Base-by-base conservation (phyloP, 202 grass and related monocot species). In the Cymbopogon flexuosus region DNA sequence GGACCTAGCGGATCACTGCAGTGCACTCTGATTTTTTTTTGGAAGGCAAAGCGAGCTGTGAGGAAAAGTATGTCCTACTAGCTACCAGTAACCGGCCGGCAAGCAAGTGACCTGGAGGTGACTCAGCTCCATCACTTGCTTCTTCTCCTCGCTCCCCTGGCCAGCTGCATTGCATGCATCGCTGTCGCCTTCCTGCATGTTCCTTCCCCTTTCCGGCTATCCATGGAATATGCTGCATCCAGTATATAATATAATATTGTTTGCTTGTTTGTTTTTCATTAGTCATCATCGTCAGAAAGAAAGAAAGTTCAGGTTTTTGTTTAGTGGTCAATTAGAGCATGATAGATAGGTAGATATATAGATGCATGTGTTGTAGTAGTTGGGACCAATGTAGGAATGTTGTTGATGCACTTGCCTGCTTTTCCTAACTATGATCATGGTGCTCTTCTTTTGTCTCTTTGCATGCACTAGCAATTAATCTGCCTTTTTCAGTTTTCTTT, bases 101-200 rank as follows among this genome's bases (percentile, higher is more conserved):
- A 22, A 43, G 56, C 22, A 33, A 31, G 30, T 70, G 72, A 65
- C 16, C 47, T 59, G 77, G 65, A 60, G 82, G 22, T 46, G 82
- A 81, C 29, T 89, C 59, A 78, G 82, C 78, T 77, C 27, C 27
- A 29, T 68, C 65, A 64, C 31, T 43, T 65, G 5, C 40, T 22
- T 51, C 34, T 30, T 22, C 24, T 7, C 51, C 18, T 62, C 62
- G 34, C 22, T 39, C 1, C 60, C 22, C 21, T 21, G 8, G 19
- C 54, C 9, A 24, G 22, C 5, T 54, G 47, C 49, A 15, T 0
- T 16, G 14, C 46, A 49, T 16, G 45, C 47, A n/a, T 31, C 2
- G 54, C 54, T 58, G 19, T 58, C 52, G n/a, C 52, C 52, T 57
- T 57, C 18, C 19, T 54, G 13, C 45, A 47, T 47, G 13, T 47